Conservation (phyloP, 164 flowering plant genomes). For the Aristolochia fimbriata region DNA sequence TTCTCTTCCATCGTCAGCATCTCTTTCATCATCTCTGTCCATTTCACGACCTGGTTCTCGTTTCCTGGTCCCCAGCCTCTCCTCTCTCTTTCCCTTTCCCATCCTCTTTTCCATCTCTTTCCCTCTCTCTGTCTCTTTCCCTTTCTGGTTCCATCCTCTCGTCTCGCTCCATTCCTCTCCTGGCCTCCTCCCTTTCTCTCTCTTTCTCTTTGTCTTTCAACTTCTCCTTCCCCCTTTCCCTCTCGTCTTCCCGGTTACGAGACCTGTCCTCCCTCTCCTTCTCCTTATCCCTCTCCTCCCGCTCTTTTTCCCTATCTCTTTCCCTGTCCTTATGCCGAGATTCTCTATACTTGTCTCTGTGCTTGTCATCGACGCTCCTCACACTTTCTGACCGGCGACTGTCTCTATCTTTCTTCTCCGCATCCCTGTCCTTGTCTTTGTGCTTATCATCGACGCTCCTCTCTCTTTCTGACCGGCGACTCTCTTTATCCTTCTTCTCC, state of each 20-base stretch:
- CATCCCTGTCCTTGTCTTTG: constrained; percentile 15
- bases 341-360: constrained; percentile 22
- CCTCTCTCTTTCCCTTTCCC: constrained; percentile 9
- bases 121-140: constrained; percentile 7
- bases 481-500: constrained; percentile 21
- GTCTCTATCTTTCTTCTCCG: constrained; percentile 20
- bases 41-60: constrained; percentile 29
- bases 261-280: constrained; percentile 11
- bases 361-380: constrained; percentile 24
- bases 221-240: constrained; percentile 7
- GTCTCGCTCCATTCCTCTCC: constrained; percentile 13
- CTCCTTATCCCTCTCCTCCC: constrained; percentile 5
- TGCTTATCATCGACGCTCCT: constrained; percentile 24
- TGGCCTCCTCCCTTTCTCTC: constrained; percentile 8
- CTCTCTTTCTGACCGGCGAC: constrained; percentile 20
- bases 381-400: constrained; percentile 21
- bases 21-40: constrained; percentile 37
- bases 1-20: constrained; percentile 35
- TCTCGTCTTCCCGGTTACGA: neutral
- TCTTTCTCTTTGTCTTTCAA: constrained; percentile 17
- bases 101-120: constrained; percentile 10
- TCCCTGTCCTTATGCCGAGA: constrained; percentile 26
- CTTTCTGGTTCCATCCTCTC: constrained; percentile 3
- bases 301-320: constrained; percentile 7
- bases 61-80: constrained; percentile 21